Percentiles rank a stretch among this genome's conserved stretches.
phyloP scores from a whole-genome alignment of 805 yeast genomes.

The Starmerella potacharoeniae region DNA sequence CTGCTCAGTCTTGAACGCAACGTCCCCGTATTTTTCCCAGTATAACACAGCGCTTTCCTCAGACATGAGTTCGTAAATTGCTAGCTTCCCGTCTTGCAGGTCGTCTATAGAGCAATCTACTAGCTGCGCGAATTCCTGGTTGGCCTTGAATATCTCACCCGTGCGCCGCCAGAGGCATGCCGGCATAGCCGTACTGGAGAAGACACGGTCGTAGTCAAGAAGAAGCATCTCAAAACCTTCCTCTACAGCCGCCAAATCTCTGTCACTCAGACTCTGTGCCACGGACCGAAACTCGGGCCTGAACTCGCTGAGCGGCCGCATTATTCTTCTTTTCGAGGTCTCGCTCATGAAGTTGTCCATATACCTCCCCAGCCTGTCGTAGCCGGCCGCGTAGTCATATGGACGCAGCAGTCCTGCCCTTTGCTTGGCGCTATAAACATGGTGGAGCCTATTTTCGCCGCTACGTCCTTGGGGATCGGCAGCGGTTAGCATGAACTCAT shows the following conservation, averaged over 20 bases:
- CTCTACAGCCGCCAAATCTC: background rate
- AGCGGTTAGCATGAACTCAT: constrained; percentile 2
- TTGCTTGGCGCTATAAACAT: background rate
- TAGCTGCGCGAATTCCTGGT: background rate
- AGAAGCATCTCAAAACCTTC: background rate
- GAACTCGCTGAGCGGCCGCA: background rate
- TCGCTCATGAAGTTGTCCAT: constrained; percentile 5
- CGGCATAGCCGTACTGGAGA: constrained; percentile 2
- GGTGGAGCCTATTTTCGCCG: background rate
- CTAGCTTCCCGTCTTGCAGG: constrained; percentile 3
- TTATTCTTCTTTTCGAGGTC: background rate
- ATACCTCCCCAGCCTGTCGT: constrained; percentile 1
- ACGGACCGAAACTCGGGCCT: constrained; percentile 1
- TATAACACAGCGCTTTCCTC: constrained; percentile 3
- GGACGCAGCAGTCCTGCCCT: background rate
- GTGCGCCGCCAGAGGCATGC: constrained; percentile 4
- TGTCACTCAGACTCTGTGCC: background rate
- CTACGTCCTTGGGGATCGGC: constrained; percentile 4
- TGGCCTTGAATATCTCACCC: constrained; percentile 1
- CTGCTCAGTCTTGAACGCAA: background rate
- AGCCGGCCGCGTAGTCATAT: constrained; percentile 1
- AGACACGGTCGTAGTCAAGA: constrained; percentile 4
- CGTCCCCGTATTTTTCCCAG: constrained; percentile 3
- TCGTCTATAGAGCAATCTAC: constrained; percentile 3
- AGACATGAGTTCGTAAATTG: constrained; percentile 1